Percentiles rank a stretch among this genome's conserved stretches.
Conservation (phyloP, 2,329 filamentous ascomycete species). For the Aplosporella prunicola region DNA sequence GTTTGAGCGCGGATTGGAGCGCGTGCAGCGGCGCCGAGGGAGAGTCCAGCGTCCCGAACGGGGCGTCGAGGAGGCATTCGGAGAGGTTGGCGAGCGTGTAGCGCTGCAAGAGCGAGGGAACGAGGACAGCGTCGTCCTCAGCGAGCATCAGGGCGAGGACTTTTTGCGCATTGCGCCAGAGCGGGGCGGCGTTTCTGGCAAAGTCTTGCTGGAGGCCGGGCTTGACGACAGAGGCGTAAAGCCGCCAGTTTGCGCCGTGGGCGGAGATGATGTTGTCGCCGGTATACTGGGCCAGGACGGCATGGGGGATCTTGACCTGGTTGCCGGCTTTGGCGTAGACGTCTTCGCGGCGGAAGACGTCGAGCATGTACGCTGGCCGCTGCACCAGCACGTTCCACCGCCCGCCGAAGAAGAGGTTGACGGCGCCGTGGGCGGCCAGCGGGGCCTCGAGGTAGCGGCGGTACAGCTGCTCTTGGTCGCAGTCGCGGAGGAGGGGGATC, state of each 20-base stretch:
- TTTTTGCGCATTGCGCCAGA: constrained; percentile 18
- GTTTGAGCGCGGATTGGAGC: constrained; percentile 1
- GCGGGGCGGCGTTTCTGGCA: constrained; percentile 14
- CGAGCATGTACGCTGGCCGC: constrained; percentile 34
- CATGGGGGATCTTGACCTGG: constrained; percentile 25
- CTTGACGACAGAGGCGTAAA: constrained; percentile 22
- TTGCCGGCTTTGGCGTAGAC: constrained; percentile 23
- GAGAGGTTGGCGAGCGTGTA: constrained; percentile 30
- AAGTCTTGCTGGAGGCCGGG: constrained; percentile 21
- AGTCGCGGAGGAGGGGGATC: constrained; percentile 33
- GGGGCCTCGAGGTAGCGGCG: constrained; percentile 31
- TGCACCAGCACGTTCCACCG: constrained; percentile 42
- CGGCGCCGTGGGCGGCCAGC: constrained; percentile 34
- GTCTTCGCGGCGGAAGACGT: constrained; percentile 27
- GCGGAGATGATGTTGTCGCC: constrained; percentile 27
- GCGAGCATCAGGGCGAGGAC: constrained; percentile 22
- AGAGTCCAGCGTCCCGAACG: constrained; percentile 4
- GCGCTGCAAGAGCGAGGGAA: constrained; percentile 28
- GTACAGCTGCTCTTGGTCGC: constrained; percentile 36
- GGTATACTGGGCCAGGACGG: constrained; percentile 21
- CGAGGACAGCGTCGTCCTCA: constrained; percentile 14
- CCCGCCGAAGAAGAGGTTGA: constrained; percentile 41
- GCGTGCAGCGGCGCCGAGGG: constrained; percentile 5
- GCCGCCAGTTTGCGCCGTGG: constrained; percentile 24
- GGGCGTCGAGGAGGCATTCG: constrained; percentile 20